Percentiles rank a stretch among this genome's conserved stretches.
Evolutionary conservation across 2,329 filamentous ascomycete genomes (phyloP).

Genomic region (Diaporthe helianthi): DNA sequence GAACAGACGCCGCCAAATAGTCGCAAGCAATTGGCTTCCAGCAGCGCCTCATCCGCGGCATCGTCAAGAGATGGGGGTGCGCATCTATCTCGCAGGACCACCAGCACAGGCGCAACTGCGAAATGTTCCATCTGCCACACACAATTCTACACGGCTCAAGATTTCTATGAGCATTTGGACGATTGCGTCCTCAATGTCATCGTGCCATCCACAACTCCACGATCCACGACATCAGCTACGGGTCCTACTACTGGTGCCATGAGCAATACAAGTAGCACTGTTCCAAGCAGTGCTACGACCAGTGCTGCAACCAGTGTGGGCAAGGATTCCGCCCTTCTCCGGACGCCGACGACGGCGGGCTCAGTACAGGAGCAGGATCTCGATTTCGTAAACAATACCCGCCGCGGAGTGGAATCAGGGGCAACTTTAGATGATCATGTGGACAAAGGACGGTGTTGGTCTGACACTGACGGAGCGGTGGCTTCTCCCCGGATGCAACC

Average conservation of each 20-base stretch:
- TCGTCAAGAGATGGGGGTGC: conserved; percentile 2
- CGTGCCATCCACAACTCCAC: conserved; percentile 52
- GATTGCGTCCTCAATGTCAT: conserved; percentile 68
- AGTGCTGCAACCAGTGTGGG: conserved; percentile 30
- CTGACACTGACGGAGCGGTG: neutral
- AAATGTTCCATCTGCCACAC: conserved; percentile 90
- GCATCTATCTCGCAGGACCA: neutral
- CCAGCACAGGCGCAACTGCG: conserved; percentile 62
- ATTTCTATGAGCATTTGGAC: conserved; percentile 96
- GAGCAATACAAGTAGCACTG: conserved; percentile 22
- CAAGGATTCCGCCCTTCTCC: conserved; percentile 38
- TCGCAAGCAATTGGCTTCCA: conserved; percentile 62
- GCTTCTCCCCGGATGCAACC: neutral
- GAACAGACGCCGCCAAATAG: conserved; percentile 94
- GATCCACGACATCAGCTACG: conserved; percentile 38
- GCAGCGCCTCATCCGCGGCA: conserved; percentile 13
- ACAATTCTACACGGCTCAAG: conserved; percentile 83
- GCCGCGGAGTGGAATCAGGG: neutral
- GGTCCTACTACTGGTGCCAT: conserved; percentile 26
- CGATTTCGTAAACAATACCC: neutral
- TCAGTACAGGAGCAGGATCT: conserved; percentile 37
- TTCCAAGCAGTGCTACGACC: conserved; percentile 12
- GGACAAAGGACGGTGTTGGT: neutral
- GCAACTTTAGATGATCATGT: conserved; percentile 5
- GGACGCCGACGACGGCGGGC: conserved; percentile 40